These are phyloP conservation scores for Apophysomyces ossiformis DNA, from an alignment of 371 early-diverging fungal species.

Conservation along the genomic window DNA sequence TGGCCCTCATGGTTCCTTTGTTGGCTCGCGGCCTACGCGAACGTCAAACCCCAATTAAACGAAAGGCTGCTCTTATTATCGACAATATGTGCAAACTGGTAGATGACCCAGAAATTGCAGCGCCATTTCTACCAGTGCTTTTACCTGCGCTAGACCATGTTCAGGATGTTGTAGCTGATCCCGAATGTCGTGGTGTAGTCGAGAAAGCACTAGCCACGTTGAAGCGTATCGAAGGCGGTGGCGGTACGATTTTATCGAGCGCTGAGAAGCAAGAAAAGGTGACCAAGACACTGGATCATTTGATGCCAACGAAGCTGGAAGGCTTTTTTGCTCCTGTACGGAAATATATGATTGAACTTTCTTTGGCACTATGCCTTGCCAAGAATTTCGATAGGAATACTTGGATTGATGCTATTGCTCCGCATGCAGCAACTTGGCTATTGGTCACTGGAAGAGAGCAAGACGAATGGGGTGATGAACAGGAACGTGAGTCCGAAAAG, in stretches of 20 bases:
- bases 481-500: constrained; percentile 30
- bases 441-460: constrained; percentile 38
- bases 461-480: constrained; percentile 36
- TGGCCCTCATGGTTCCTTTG: constrained; percentile 81
- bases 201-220: constrained; percentile 51
- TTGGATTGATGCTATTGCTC: constrained; percentile 9
- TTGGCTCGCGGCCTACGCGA: constrained; percentile 73
- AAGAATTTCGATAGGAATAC: constrained; percentile 35
- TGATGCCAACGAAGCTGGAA: constrained; percentile 42
- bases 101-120: constrained; percentile 75
- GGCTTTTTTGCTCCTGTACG: constrained; percentile 32
- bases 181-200: constrained; percentile 74
- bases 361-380: constrained; percentile 38
- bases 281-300: constrained; percentile 36
- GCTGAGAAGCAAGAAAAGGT: constrained; percentile 52
- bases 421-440: constrained; percentile 48
- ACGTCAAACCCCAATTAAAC: constrained; percentile 64
- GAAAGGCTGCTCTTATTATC: constrained; percentile 81
- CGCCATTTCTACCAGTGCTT: constrained; percentile 78
- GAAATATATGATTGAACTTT: constrained; percentile 50
- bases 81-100: constrained; percentile 87
- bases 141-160: constrained; percentile 77
- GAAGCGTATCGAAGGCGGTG: constrained; percentile 38
- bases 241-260: constrained; percentile 34
- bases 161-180: constrained; percentile 76